Conservation (phyloP, 2,329 filamentous ascomycete genomes). For the Alternaria sp. region DNA sequence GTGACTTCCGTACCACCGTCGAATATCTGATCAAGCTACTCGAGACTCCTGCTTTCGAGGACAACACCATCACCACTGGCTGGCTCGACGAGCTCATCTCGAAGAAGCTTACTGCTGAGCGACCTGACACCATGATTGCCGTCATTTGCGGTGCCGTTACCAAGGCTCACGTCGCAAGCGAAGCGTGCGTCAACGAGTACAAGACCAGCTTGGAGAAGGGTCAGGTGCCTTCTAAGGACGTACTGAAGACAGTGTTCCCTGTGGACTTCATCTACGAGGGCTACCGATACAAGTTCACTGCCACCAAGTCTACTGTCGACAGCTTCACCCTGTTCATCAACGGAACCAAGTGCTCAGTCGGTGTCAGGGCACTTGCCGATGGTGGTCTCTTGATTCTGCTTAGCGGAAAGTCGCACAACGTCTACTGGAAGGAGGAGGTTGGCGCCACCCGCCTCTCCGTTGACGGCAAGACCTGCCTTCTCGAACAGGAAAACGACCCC, state of each 20-base stretch:
- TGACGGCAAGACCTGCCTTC: slow-evolving; percentile 95
- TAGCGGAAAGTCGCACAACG: slow-evolving; percentile 91
- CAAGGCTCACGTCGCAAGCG: slow-evolving; percentile 94
- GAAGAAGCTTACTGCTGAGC: slow-evolving; percentile 95
- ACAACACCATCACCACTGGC: slow-evolving; percentile 98
- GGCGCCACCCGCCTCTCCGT: slow-evolving; percentile 94
- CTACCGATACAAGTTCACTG: slow-evolving; percentile 96
- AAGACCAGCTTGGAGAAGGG: slow-evolving; percentile 90
- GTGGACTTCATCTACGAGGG: slow-evolving; percentile 99
- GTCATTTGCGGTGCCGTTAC: slow-evolving; percentile 94
- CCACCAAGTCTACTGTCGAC: slow-evolving; percentile 87
- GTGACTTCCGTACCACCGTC: slow-evolving; percentile 98
- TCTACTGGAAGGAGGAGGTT: slow-evolving; percentile 99
- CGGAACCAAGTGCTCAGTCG: slow-evolving; percentile 93
- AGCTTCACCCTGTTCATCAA: slow-evolving; percentile 99
- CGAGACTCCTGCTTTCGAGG: slow-evolving; percentile 97
- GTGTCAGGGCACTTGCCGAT: slow-evolving; percentile 90
- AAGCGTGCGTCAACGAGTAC: slow-evolving; percentile 87
- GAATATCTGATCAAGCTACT: slow-evolving; percentile 99
- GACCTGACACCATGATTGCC: slow-evolving; percentile 92
- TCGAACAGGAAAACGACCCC: slow-evolving; percentile 98
- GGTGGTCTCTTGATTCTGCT: slow-evolving; percentile 92
- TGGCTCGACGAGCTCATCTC: slow-evolving; percentile 99
- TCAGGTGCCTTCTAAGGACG: slow-evolving; percentile 95
- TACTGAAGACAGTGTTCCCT: slow-evolving; percentile 96